Evolutionary conservation across 176 grass and related monocot genomes (phyloP), one percentile per base, ranked within the genome.

Genomic region (Elymus sibiricus): DNA sequence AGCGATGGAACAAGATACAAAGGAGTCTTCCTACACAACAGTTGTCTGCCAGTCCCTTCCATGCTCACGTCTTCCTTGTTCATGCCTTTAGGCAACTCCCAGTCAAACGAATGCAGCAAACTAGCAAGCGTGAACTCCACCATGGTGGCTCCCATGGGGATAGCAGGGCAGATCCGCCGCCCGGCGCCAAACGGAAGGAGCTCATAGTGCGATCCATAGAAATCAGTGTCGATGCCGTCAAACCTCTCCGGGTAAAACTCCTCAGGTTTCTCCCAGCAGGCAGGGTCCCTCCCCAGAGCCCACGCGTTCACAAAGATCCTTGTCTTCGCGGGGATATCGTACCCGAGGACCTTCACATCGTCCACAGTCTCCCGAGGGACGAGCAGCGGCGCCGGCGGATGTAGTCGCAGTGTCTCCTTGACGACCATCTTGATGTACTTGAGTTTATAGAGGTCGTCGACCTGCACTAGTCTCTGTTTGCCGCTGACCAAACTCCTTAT

Each of bases 131-230:
- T 77, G 32, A 88, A 76, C 63, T 79, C 86, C 64, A 83, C 81
- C 15, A 43, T 79, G 8, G 49, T 68, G 13, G 47, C 3, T 6
- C 62, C 81, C 83, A 85, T 85, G 14, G 73, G 17, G 19, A 84
- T 75, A 0, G 70, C 88, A 1, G 91, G 88, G 22, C 91, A 93
- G 9, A 75, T 77, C 38, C 91, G 62, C 10, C 87, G 80, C 2
- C 84, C 91, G 2, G 84, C 80, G 1, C 91, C 76, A 14, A 90
- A 90, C 0, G 88, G 91, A 7, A 84, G 70, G 39, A 87, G 84
- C 69, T 87, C 76, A 28, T 82, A 84, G 35, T 93, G n/a, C 0
- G 56, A 70, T 19, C 91, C 85, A n/a, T 73, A 81, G 17, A 87
- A 78, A 22, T 85, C 91, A 3, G 82, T 5, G 11, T 26, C 19